phyloP scores from a whole-genome alignment of 2,329 filamentous ascomycete genomes.

The Tetracladium maxilliforme region DNA sequence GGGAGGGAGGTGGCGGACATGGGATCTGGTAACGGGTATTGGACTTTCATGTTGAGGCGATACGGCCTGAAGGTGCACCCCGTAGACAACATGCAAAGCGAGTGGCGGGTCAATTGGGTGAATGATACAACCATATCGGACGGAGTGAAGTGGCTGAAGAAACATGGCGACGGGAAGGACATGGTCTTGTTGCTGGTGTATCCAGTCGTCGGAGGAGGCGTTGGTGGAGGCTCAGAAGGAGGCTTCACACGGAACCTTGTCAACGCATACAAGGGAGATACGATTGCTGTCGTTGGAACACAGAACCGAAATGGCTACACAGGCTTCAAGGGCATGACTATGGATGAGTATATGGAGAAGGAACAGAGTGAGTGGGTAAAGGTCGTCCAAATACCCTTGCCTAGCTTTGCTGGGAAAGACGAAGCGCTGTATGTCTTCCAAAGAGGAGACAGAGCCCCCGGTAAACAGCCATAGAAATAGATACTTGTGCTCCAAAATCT shows the following conservation, averaged over 20 bases:
- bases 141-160: conserved; percentile 40
- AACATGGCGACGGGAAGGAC: conserved; percentile 31
- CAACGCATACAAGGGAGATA: conserved; percentile 44
- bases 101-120: conserved; percentile 57
- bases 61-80: conserved; percentile 39
- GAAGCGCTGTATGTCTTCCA: conserved; percentile 59
- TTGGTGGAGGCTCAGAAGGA: conserved; percentile 47
- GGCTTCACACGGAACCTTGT: conserved; percentile 51
- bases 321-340: conserved; percentile 44
- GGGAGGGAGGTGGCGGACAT: conserved; percentile 45
- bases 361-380: conserved; percentile 43
- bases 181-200: conserved; percentile 57
- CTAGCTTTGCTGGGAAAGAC: conserved; percentile 65
- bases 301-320: conserved; percentile 66
- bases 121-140: conserved; percentile 48
- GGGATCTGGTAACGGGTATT: conserved; percentile 62
- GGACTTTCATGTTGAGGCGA: conserved; percentile 54
- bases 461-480: no score
- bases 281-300: conserved; percentile 57
- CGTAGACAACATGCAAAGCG: conserved; percentile 53
- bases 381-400: conserved; percentile 49
- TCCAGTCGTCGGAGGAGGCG: conserved; percentile 48
- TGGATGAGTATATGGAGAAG: conserved; percentile 50
- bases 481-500: no score
- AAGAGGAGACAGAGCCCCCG: conserved; percentile 21